Conservation (phyloP, 179 eudicot genomes). For the Corrigiola litoralis region DNA sequence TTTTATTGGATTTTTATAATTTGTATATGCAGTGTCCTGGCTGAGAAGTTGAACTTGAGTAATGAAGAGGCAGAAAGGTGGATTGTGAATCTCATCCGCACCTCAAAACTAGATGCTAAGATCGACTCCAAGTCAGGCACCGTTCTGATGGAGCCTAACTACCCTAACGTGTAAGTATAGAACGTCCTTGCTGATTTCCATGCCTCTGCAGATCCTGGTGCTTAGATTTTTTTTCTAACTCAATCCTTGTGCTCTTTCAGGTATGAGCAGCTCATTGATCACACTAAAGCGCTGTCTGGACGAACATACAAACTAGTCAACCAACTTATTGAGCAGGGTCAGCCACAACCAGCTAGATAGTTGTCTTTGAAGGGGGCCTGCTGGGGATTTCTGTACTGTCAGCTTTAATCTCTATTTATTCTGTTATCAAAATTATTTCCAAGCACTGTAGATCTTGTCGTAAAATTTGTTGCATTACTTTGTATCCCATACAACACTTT, state of each 20-base stretch:
- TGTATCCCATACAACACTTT: too few species aligned
- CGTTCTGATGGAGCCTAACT: conserved; percentile 74
- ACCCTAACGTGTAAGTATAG: conserved; percentile 75
- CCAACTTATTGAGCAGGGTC: conserved; percentile 73
- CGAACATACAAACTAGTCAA: conserved; percentile 77
- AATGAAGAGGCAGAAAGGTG: conserved; percentile 95
- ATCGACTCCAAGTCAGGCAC: conserved; percentile 71
- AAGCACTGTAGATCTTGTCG: conserved; percentile 7
- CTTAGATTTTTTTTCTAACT: neutral
- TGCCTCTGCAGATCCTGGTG: neutral
- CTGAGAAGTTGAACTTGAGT: conserved; percentile 86
- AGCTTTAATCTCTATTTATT: neutral
- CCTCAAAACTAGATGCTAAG: conserved; percentile 91
- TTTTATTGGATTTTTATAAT: neutral
- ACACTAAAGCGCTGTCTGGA: conserved; percentile 68
- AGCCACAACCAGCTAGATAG: conserved; percentile 58
- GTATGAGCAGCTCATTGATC: conserved; percentile 96
- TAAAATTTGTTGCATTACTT: conserved; percentile 11
- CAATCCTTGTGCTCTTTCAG: conserved; percentile 31
- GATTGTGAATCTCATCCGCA: conserved; percentile 81
- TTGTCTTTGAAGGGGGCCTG: neutral
- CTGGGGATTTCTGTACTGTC: neutral
- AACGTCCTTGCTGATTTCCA: neutral
- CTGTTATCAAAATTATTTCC: neutral
- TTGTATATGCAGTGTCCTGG: conserved; percentile 61